A percentile compares a stretch with the other conserved stretches of the same genome.
Conservation (phyloP, 1,139 yeast species). For the Williopsis jadinii region DNA sequence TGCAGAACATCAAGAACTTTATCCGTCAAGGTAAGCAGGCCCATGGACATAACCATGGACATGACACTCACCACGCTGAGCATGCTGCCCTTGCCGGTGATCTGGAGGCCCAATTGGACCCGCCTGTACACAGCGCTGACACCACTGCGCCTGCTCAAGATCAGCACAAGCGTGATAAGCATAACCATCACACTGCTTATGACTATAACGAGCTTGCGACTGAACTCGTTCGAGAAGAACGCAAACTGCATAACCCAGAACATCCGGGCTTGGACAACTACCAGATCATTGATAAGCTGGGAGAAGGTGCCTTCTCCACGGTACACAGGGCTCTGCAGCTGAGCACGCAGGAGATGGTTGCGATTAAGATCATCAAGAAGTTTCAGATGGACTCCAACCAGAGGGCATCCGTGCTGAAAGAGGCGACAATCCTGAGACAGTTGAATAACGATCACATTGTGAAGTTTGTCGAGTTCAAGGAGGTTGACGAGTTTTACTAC, state of each 20-base stretch:
- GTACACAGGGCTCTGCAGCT: constrained; percentile 68
- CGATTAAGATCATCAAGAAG: constrained; percentile 81
- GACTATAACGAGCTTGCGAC: constrained; percentile 21
- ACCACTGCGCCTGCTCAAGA: too few species aligned
- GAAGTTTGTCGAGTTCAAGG: constrained; percentile 54
- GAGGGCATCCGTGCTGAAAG: constrained; percentile 63
- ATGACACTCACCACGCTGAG: background rate
- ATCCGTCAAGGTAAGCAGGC: constrained; percentile 85
- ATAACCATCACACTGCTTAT: constrained; percentile 4
- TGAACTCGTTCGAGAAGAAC: constrained; percentile 21
- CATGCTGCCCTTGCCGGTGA: too few species aligned
- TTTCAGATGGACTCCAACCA: constrained; percentile 49
- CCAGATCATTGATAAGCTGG: constrained; percentile 37
- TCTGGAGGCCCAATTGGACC: too few species aligned
- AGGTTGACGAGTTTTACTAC: constrained; percentile 36
- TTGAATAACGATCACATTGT: constrained; percentile 69
- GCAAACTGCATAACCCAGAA: constrained; percentile 11
- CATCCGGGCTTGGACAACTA: constrained; percentile 23
- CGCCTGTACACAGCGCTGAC: too few species aligned
- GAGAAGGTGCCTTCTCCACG: constrained; percentile 88
- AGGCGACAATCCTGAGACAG: constrained; percentile 77
- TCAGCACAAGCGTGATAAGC: background rate
- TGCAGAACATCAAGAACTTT: constrained; percentile 62
- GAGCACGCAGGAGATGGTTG: constrained; percentile 45
- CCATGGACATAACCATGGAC: constrained; percentile 10